These are phyloP conservation scores for Verticillium dahliae DNA, from an alignment of 2,329 filamentous ascomycete genomes.

Conservation along the genomic window DNA sequence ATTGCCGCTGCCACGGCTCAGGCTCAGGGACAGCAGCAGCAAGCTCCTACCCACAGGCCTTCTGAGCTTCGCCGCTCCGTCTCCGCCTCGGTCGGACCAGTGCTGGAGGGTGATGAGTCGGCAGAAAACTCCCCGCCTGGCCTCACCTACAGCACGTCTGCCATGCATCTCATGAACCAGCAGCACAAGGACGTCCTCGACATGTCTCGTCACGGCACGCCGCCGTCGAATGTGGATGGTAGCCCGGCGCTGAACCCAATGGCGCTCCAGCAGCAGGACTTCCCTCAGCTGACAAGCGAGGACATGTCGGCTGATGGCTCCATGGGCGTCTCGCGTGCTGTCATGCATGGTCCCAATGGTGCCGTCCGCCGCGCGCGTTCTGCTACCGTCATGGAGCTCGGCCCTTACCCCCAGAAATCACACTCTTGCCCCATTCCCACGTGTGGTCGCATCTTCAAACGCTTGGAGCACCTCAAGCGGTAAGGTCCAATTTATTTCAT, in stretches of 20 bases:
- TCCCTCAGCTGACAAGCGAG: conserved; percentile 54
- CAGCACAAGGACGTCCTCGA: conserved; percentile 77
- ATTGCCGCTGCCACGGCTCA: conserved; percentile 60
- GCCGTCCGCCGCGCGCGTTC: conserved; percentile 86
- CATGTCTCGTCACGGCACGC: conserved; percentile 86
- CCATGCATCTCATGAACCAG: conserved; percentile 53
- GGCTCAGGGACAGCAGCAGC: conserved; percentile 23
- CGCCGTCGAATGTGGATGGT: conserved; percentile 76
- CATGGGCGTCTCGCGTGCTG: conserved; percentile 52
- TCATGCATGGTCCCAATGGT: conserved; percentile 65
- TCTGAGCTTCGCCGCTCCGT: conserved; percentile 89
- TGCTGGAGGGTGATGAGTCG: conserved; percentile 73
- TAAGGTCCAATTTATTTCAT: conserved; percentile 51
- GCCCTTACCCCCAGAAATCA: conserved; percentile 94
- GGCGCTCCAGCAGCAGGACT: conserved; percentile 63
- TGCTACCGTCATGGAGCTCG: conserved; percentile 92
- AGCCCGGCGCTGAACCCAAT: conserved; percentile 69
- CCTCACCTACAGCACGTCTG: conserved; percentile 64
- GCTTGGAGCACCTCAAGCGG: conserved; percentile 98
- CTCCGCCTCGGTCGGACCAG: conserved; percentile 77
- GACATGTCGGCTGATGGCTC: conserved; percentile 54
- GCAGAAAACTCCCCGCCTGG: conserved; percentile 74
- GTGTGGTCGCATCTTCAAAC: conserved; percentile 95
- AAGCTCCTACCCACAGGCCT: conserved; percentile 62
- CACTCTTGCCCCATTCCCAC: conserved; percentile 99